Evolutionary conservation across 371 early-diverging fungal genomes (phyloP), one percentile per base, ranked within the genome.

Genomic region (Cokeromyces recurvatus): DNA sequence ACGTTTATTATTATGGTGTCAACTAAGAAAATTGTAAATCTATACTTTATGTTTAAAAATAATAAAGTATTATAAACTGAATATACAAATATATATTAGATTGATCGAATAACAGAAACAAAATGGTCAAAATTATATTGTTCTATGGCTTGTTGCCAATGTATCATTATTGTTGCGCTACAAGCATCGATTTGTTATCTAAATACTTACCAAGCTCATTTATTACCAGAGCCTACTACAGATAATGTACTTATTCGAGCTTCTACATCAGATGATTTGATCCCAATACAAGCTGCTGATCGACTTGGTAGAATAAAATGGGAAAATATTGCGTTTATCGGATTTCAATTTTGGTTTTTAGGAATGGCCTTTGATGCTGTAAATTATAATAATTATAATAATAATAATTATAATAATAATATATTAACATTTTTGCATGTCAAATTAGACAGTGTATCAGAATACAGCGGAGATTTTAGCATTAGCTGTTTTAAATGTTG

Each of bases 281-380:
- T 52, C 41, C 48, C 51, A 1, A 14, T 44, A 5, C 10, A 27
- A 42, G 61, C 61, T 4, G 47, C 45, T 7, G 52, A 61, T 34
- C 39, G 61, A 39, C 34, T 61, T 1, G 51, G 52, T 14, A 29
- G 61, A 46, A 61, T 61, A 11, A 55, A 55, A 38, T 63, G 63
- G 63, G 63, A 63, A n/a, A 63, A 63, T 32, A 54, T 63, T 21
- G 54, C 63, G 8, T 63, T 63, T 19, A 63, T 58, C 9, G 54
- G 59, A 1, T 63, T 63, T 22, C 63, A 63, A 37, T 27, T 42
- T 16, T 63, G 63, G 63, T 61, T 61, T 34, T 39, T 61, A 15
- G 55, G 52, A 21, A 61, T 61, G 56, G 61, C 51, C 0, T 55
- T 75, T 24, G 76, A 75, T 54, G 76, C 76, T 29, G 75, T 69